A percentile compares a stretch with the other conserved stretches of the same genome.
Conservation (phyloP, 106 monocot genomes). For the Allium fistulosum region DNA sequence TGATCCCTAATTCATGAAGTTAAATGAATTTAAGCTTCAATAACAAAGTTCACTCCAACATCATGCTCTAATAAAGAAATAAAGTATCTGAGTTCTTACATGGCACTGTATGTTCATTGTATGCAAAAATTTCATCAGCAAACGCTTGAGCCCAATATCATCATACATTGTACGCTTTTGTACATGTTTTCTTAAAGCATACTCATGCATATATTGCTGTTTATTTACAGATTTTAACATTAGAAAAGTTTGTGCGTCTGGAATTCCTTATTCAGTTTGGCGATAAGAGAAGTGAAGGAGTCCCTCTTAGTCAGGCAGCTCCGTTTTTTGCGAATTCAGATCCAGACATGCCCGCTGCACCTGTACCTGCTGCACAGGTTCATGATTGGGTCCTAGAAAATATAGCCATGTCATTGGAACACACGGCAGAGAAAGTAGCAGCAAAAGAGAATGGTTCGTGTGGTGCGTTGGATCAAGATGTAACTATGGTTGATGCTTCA, state of each 20-base stretch:
- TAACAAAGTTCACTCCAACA: no score
- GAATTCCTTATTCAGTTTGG: constrained; percentile 72
- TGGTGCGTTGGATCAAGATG: constrained; percentile 53
- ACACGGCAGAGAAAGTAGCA: constrained; percentile 46
- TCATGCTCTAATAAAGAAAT: no score
- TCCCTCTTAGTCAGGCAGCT: constrained; percentile 60
- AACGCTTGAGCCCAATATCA: no score
- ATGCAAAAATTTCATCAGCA: no score
- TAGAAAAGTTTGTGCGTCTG: constrained; percentile 77
- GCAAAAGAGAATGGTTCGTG: constrained; percentile 45
- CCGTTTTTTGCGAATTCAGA: constrained; percentile 90
- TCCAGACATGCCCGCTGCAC: constrained; percentile 73
- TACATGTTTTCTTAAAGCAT: no score
- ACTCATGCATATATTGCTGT: neutral
- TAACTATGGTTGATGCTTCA: constrained; percentile 57
- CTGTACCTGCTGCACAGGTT: constrained; percentile 59
- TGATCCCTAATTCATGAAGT: no score
- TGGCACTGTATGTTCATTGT: no score
- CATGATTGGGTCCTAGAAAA: constrained; percentile 78
- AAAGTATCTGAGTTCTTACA: no score
- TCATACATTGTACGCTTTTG: no score
- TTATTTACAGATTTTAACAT: constrained; percentile 55
- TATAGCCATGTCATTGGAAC: constrained; percentile 60
- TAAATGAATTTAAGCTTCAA: no score
- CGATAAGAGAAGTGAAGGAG: constrained; percentile 40